A percentile compares a stretch with the other conserved stretches of the same genome.
Evolutionary conservation across 2,329 filamentous ascomycete genomes (phyloP).

Genomic region (Arthroderma uncinatum): DNA sequence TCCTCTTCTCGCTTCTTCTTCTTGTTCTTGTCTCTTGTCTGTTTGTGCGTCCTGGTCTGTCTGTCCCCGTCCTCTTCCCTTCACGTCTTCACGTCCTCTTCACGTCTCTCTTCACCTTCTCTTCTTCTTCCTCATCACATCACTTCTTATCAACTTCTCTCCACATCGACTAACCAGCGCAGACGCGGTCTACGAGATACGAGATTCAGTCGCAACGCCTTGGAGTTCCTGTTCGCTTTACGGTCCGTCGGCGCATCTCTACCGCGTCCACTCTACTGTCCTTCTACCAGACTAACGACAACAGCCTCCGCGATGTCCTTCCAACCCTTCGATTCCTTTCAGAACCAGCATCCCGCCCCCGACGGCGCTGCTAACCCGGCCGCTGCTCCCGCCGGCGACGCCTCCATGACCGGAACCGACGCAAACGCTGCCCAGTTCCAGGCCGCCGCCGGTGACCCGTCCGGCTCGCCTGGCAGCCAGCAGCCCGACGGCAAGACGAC

Average conservation of each 20-base stretch:
- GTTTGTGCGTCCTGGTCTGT: background rate
- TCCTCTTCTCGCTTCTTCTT: background rate
- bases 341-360: constrained; percentile 48
- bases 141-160: too few relatives aligned
- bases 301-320: constrained; percentile 48
- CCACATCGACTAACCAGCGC: too few relatives aligned
- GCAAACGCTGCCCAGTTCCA: constrained; percentile 42
- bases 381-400: constrained; percentile 40
- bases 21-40: background rate
- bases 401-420: constrained; percentile 47
- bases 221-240: too few relatives aligned
- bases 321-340: constrained; percentile 54
- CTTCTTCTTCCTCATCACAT: background rate
- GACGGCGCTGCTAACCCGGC: constrained; percentile 40
- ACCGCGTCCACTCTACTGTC: too few relatives aligned
- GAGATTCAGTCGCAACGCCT: too few relatives aligned
- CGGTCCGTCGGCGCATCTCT: too few relatives aligned
- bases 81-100: background rate
- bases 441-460: constrained; percentile 35
- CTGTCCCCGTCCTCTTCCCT: background rate
- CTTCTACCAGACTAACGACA: too few relatives aligned
- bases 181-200: too few relatives aligned
- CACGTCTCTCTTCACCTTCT: constrained; percentile 3
- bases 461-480: constrained; percentile 37
- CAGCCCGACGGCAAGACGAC: constrained; percentile 46